Conservation (phyloP, 345 rosid species). For the Gossypium bickii region DNA sequence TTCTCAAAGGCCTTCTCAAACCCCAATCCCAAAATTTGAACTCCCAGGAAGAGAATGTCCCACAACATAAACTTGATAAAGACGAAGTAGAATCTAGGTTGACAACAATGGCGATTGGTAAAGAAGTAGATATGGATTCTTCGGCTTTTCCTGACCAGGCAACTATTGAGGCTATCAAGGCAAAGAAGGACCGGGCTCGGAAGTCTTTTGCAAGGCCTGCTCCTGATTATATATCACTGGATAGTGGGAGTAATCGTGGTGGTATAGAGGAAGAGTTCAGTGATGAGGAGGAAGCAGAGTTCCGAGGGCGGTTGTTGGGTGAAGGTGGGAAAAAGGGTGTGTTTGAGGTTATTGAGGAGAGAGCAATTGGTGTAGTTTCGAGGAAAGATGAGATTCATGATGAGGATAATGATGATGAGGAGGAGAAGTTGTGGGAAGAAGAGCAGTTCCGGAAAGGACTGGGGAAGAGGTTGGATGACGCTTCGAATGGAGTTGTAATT, state of each 20-base stretch:
- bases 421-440: constrained; percentile 86
- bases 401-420: constrained; percentile 56
- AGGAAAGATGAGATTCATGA: constrained; percentile 17
- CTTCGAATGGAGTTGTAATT: constrained; percentile 33
- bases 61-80: constrained; percentile 1
- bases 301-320: constrained; percentile 55
- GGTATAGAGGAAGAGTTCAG: constrained; percentile 54
- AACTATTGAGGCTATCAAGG: constrained; percentile 10
- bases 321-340: constrained; percentile 56
- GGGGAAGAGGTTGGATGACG: constrained; percentile 82
- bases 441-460: constrained; percentile 87
- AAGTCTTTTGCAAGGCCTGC: constrained; percentile 13
- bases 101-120: constrained; percentile 31
- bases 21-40: constrained; percentile 33
- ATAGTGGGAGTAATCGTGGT: constrained; percentile 38
- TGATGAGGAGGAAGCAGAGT: constrained; percentile 79
- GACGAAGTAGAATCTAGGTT: constrained; percentile 30
- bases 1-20: constrained; percentile 26
- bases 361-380: constrained; percentile 16
- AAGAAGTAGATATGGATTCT: neutral
- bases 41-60: constrained; percentile 22
- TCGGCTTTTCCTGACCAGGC: neutral
- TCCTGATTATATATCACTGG: constrained; percentile 47
- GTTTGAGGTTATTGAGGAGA: constrained; percentile 57
- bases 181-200: constrained; percentile 43